Evolutionary conservation across 2,329 filamentous ascomycete genomes (phyloP), one percentile per base, ranked within the genome.

Genomic region (Nigrospora osmanthi): DNA sequence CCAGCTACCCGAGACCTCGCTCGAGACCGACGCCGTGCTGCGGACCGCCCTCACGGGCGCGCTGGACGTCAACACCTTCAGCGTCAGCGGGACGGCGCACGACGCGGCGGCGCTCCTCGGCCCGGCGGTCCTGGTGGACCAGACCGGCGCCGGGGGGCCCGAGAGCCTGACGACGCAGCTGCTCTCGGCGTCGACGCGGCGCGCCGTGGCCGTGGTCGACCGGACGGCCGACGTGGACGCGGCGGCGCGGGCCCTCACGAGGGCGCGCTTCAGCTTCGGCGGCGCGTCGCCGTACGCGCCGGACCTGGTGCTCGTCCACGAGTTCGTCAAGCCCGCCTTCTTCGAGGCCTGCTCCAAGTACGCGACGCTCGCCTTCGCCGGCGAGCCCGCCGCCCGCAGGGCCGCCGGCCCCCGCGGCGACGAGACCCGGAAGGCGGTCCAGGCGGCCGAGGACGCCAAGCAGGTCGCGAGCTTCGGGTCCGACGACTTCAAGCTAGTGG

Each of bases 221-320:
- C 69, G 81, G 16, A 77, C 74, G 3, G 77, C 76, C 11, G 66
- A 82, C 49, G 49, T 83, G 2, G 56, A 67, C 6, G 53, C 60
- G 3, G 78, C 81, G 0, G 80, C 80, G 1, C 61, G 68, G 45
- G 66, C 69, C 2, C 63, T 84, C 1, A 69, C 75, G 1, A 64
- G 62, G 1, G 76, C 80, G 1, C 67, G 78, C 2, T 76, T 82
- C 52, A 61, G 63, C 13, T 76, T 80, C 30, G 65, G 72, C 2
- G 79, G 79, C 3, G 65, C 60, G 2, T 82, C 79, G 1, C 70
- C 78, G 0, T 83, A 83, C 53, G 74, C 78, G 0, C 81, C 81
- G 0, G 80, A 84, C 52, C 30, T 82, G 0, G 73, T 84, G 0
- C 60, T 83, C 0, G 79, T 85, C n/a, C 81, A 84, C 48, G 80